phyloP scores from a whole-genome alignment of 2,329 filamentous ascomycete species.

The Blumeriella jaapii region DNA sequence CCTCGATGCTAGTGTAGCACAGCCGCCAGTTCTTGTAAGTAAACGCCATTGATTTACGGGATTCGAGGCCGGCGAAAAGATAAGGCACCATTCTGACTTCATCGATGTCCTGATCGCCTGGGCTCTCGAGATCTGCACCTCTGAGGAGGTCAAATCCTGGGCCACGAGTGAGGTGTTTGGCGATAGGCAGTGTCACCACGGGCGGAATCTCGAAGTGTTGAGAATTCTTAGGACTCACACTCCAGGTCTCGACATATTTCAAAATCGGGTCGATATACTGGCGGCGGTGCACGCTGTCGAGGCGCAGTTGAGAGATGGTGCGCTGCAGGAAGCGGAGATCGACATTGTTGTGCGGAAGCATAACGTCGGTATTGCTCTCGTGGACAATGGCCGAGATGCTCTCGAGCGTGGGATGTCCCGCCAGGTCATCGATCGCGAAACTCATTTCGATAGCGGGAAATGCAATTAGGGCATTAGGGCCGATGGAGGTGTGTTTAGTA shows the following conservation, averaged over 20 bases:
- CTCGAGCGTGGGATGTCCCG: constrained; percentile 10
- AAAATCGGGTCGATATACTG: no score
- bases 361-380: constrained; percentile 19
- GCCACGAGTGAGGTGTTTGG: constrained; percentile 15
- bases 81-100: constrained; percentile 24
- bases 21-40: constrained; percentile 19
- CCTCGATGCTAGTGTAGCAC: constrained; percentile 22
- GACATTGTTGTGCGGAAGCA: constrained; percentile 24
- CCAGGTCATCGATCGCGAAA: constrained; percentile 14
- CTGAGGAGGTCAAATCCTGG: constrained; percentile 9
- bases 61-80: constrained; percentile 25
- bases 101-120: not conserved
- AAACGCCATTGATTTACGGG: constrained; percentile 16
- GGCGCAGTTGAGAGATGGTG: constrained; percentile 13
- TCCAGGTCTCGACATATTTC: no score
- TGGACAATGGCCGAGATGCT: constrained; percentile 18
- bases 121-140: not conserved
- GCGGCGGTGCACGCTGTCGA: not conserved
- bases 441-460: constrained; percentile 25
- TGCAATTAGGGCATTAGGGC: constrained; percentile 14
- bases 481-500: constrained; percentile 6
- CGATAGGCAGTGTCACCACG: constrained; percentile 21
- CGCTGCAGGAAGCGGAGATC: constrained; percentile 25
- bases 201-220: constrained; percentile 23
- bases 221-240: no score